phyloP scores from a whole-genome alignment of 345 rosid genomes.

The Syzygium oleosum region DNA sequence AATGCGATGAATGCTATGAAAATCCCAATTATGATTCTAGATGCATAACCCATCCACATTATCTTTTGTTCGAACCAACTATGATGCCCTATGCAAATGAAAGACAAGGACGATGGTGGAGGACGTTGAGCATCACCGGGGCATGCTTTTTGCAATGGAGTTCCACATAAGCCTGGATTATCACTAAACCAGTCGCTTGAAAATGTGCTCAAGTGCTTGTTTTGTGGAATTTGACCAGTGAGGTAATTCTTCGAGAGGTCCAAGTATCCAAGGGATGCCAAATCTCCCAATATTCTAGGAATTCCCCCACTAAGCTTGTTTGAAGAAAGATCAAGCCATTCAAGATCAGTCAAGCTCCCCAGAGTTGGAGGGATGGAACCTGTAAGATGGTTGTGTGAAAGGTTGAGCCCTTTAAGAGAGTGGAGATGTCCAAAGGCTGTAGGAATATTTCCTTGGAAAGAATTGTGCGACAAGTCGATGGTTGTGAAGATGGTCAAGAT shows the following conservation, averaged over 20 bases:
- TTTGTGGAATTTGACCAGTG: background rate
- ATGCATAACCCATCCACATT: background rate
- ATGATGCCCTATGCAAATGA: fast-evolving
- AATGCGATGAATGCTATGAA: too few species aligned
- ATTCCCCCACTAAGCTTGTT: background rate
- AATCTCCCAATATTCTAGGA: background rate
- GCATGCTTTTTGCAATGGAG: background rate
- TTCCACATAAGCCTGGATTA: background rate
- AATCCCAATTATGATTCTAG: background rate
- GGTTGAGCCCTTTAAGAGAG: background rate
- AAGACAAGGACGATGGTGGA: background rate
- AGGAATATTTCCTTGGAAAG: background rate
- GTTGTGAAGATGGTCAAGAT: background rate
- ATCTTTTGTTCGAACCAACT: background rate
- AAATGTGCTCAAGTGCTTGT: background rate
- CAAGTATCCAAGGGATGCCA: background rate
- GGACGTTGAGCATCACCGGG: background rate
- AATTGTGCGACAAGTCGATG: background rate
- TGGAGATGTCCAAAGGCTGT: background rate
- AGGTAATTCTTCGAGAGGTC: background rate
- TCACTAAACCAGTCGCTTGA: background rate
- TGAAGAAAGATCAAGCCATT: background rate
- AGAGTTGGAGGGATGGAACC: background rate
- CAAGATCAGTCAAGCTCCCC: background rate
- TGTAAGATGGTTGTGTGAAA: background rate